Evolutionary conservation across 2,329 filamentous ascomycete species (phyloP), one percentile per base, ranked within the genome.

Genomic region (Aureobasidium melanogenum): DNA sequence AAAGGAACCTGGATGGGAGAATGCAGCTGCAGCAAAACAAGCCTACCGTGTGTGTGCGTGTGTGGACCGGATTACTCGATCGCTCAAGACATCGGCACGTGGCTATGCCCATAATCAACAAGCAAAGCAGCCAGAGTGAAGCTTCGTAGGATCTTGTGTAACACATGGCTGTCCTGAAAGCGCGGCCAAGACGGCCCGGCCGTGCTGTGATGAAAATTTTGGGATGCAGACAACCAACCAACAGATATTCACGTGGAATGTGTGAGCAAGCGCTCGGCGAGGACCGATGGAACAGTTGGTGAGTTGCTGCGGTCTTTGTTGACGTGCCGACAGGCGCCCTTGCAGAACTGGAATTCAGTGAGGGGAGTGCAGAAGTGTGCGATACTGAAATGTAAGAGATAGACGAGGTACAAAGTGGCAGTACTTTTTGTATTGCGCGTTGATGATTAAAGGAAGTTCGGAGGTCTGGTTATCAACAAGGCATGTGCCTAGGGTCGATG

Each of bases 201-300:
- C 30, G 19, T 22, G 38, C 19, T 34, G 56, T 48, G 32, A 50
- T 59, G 39, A 28, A 26, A 26, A 28, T 56, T 56, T 32, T 47
- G 54, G 41, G 38, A 7, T 55, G 50, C 34, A 52, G 36, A 26
- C 47, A 32, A 26, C 24, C 32, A n/a, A 30, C 47, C 44, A 5
- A 52, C 19, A 51, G n/a, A 51, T 28, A 19, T 59, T 59, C 56
- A 59, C 44, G 56, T 59, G 56, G 56, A 59, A 59, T 59, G 56
- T 59, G 43, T 59, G 55, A 41, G 44, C 22, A 48, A 50, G 55
- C 44, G 56, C 56, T 59, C 54, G 54, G 54, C 14, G 26, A n/a
- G 12, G 30, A 38, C 30, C 54, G 28, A 44, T 26, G 28, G 22
- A 39, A 52, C 28, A 22, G n/a, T 38, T 38, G 48, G 22, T 38